Percentiles rank a stretch among this genome's conserved stretches.
These are phyloP conservation scores for Phalaenopsis equestris DNA, from an alignment of 106 monocot genomes.

Conservation along the genomic window DNA sequence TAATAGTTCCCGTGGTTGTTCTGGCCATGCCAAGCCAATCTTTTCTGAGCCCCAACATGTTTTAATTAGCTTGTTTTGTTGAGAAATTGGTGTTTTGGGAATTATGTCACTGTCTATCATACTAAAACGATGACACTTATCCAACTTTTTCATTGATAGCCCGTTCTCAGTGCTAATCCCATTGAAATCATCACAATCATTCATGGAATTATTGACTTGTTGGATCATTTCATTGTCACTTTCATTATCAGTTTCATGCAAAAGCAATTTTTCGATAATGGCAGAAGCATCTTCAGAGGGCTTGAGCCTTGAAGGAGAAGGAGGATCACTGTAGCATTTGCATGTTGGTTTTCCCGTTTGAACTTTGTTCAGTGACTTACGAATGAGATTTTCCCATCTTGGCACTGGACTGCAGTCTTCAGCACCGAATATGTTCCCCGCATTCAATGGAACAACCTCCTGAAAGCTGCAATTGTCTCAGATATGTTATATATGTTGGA, in stretches of 20 bases:
- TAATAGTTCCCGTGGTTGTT: constrained; percentile 61
- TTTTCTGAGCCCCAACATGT: constrained; percentile 56
- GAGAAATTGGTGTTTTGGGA: constrained; percentile 6
- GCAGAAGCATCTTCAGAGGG: constrained; percentile 26
- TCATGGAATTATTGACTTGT: constrained; percentile 8
- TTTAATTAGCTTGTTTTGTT: constrained; percentile 40
- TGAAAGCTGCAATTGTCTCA: constrained; percentile 47
- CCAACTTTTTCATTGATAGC: constrained; percentile 25
- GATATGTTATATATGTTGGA: not conserved
- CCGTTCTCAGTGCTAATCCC: not conserved
- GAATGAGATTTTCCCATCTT: constrained; percentile 83
- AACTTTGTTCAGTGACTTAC: constrained; percentile 46
- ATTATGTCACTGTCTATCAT: constrained; percentile 13
- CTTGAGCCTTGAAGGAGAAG: constrained; percentile 89
- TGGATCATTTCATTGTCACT: constrained; percentile 35
- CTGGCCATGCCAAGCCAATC: constrained; percentile 84
- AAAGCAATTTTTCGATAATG: constrained; percentile 16
- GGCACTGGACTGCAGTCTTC: constrained; percentile 52
- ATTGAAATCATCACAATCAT: not conserved
- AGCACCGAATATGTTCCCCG: constrained; percentile 85
- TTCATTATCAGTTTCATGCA: constrained; percentile 43
- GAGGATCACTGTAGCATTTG: constrained; percentile 70
- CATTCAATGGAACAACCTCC: constrained; percentile 90
- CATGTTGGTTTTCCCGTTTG: constrained; percentile 33
- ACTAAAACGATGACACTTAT: constrained; percentile 31